Base-by-base conservation (phyloP, 2,329 filamentous ascomycete genomes). In the Apiospora hydei region DNA sequence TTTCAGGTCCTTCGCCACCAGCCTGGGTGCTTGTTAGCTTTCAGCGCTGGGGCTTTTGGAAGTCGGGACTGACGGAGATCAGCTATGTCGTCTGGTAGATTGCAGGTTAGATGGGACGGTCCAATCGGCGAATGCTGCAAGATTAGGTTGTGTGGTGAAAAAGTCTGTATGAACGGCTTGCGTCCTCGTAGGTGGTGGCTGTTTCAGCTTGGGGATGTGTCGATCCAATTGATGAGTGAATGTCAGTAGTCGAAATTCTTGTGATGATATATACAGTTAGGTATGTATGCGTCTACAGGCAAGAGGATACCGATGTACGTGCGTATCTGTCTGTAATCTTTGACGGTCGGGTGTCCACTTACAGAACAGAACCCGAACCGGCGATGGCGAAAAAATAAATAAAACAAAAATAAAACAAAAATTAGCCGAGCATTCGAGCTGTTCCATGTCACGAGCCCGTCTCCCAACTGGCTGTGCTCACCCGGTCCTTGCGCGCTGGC, bases 401-500 rank as follows among this genome's bases (percentile, higher is more conserved):
- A 47, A 47, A n/a, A n/a, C 18, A n/a, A 43, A 13, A 43, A n/a
- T n/a, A n/a, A 18, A 49, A 49, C 3, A n/a, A n/a, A 10, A 34
- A 34, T 30, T 34, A 34, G 18, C 51, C 51, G 51, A 34, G 34
- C 51, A 34, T 57, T 57, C 51, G 51, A 57, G 26, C 51, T 34
- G 51, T 57, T 57, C 51, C 51, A 47, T 21, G 44, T 21, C 44
- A 47, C 44, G 44, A 47, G 44, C 44, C 44, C 44, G 44, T 21
- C 26, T 38, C 30, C 30, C 30, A 64, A 18, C 57, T 41, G 57
- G 34, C 34, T 10, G 34, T 34, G 13, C 41, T 41, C 57, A 7
- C 57, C 57, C 34, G 57, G 57, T 38, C 57, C 57, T 64, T 64
- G 57, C 57, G 34, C 57, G 34, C 41, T 64, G 16, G 11, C 21